phyloP scores from a whole-genome alignment of 371 early-diverging fungal genomes.

The Mortierella sp. region DNA sequence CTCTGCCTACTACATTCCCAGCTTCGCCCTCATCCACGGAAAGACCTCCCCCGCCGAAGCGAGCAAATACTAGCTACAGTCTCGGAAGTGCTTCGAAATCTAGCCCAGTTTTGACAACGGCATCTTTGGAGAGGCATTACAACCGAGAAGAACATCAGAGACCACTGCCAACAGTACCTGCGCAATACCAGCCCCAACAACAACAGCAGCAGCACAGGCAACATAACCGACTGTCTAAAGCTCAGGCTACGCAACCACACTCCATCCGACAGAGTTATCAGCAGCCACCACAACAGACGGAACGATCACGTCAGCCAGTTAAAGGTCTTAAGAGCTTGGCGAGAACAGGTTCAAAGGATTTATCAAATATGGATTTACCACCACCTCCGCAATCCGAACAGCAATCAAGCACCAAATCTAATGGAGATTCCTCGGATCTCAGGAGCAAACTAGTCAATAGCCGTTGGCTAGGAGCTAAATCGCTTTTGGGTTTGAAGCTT shows the following conservation, averaged over 20 bases:
- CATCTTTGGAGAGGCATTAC: not conserved
- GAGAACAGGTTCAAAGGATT: not conserved
- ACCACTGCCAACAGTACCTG: slow-evolving; percentile 8
- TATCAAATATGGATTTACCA: not conserved
- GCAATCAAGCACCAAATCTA: not conserved
- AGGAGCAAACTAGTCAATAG: not conserved
- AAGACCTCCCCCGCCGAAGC: not conserved
- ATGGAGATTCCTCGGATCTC: not conserved
- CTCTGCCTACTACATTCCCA: not conserved
- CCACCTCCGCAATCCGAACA: not conserved
- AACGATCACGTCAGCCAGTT: not conserved
- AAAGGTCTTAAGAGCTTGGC: not conserved
- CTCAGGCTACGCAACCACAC: not conserved
- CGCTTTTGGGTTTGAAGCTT: not conserved
- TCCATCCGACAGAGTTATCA: not conserved
- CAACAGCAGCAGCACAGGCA: not conserved
- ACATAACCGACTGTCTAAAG: not conserved
- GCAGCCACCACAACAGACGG: not conserved
- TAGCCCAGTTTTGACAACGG: slow-evolving; percentile 8
- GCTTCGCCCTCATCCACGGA: not conserved
- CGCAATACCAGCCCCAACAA: slow-evolving; percentile 6
- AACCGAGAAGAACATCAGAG: not conserved
- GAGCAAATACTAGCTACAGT: not conserved
- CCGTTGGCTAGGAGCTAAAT: not conserved
- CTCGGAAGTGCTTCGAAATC: slow-evolving; percentile 12